Conservation (phyloP, 805 yeast genomes). For the Kuraishia hungarica region DNA sequence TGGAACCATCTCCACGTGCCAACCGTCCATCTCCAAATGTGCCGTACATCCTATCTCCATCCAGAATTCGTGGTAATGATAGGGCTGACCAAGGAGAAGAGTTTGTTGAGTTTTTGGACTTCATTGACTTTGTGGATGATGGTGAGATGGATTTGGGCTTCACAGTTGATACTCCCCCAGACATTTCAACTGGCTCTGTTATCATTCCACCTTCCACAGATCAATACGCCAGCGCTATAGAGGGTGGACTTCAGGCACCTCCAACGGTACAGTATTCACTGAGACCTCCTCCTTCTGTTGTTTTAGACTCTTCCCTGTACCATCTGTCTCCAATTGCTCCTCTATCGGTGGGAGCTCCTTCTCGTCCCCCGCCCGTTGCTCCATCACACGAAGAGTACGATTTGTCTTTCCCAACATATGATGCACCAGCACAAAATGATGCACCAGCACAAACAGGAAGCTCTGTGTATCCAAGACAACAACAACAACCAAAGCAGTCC, state of each 20-base stretch:
- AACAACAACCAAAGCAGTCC: background rate
- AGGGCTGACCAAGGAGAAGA: constrained; percentile 24
- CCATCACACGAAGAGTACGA: background rate
- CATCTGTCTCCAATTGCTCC: background rate
- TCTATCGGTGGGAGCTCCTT: background rate
- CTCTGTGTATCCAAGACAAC: background rate
- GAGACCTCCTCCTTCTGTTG: background rate
- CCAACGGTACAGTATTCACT: background rate
- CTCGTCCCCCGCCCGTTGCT: background rate
- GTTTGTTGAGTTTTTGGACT: constrained; percentile 35
- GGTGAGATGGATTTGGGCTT: background rate
- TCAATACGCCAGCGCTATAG: background rate
- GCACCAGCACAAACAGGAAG: no score
- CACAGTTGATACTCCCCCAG: background rate
- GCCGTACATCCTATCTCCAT: background rate
- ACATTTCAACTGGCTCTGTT: background rate
- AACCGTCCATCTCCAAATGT: background rate
- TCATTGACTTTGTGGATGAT: constrained; percentile 34
- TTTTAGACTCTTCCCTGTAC: background rate
- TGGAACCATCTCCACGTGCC: background rate
- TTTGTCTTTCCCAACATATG: background rate
- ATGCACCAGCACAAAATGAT: background rate
- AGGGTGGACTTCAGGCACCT: background rate
- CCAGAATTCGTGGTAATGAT: constrained; percentile 23
- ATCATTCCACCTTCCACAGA: background rate